Percentiles rank a stretch among this genome's conserved stretches.
phyloP scores from a whole-genome alignment of 2,329 filamentous ascomycete species.

The Beauveria rudraprayagi region DNA sequence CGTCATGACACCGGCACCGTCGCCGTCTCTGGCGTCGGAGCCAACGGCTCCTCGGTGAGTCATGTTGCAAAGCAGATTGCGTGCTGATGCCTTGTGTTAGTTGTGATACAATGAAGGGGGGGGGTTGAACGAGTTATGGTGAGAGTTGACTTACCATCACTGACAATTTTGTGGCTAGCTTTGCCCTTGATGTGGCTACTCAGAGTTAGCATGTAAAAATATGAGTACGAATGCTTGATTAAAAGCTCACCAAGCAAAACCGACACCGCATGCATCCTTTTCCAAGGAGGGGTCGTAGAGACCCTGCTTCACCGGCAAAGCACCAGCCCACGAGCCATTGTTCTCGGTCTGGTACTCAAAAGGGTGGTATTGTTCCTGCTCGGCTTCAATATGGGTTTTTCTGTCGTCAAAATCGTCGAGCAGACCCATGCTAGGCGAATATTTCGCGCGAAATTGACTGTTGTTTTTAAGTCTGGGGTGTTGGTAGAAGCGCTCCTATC shows the following conservation, averaged over 20 bases:
- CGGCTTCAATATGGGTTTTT: constrained; percentile 53
- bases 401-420: constrained; percentile 60
- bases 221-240: not conserved
- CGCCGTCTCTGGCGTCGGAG: constrained; percentile 94
- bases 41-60: constrained; percentile 98
- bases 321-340: constrained; percentile 83
- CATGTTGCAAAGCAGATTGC: constrained; percentile 98
- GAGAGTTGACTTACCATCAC: constrained; percentile 65
- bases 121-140: not conserved
- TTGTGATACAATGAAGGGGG: not conserved
- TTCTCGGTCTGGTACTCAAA: constrained; percentile 88
- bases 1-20: constrained; percentile 98
- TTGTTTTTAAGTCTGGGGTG: not conserved
- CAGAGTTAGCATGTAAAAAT: constrained; percentile 4
- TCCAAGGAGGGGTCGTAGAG: constrained; percentile 93
- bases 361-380: constrained; percentile 52
- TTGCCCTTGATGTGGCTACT: constrained; percentile 91
- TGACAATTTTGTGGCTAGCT: constrained; percentile 95
- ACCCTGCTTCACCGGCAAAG: constrained; percentile 95
- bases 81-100: constrained; percentile 44
- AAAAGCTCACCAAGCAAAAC: constrained; percentile 84
- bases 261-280: constrained; percentile 99
- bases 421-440: constrained; percentile 62
- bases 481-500: not conserved
- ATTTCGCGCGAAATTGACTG: constrained; percentile 15